Evolutionary conservation across 2,329 filamentous ascomycete genomes (phyloP), one percentile per base, ranked within the genome.

Genomic region (Penicillium sumatraense): DNA sequence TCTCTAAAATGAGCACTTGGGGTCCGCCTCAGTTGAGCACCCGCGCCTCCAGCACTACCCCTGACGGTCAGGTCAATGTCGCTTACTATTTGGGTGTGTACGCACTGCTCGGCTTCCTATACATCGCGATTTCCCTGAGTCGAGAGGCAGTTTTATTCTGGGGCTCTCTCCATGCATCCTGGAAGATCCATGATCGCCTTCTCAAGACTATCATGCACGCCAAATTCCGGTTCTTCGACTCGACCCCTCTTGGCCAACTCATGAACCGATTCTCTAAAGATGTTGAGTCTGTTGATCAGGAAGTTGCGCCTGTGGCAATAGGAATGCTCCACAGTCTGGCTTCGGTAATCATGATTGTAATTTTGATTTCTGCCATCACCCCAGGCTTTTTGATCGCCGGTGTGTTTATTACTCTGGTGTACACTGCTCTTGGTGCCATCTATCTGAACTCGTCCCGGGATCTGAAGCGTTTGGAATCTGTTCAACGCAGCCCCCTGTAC

Each of bases 221-320:
- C 26, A 93, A 92, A 71, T 98, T 99, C 81, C 92, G 90, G 70
- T 99, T 99, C 78, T 99, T 99, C 68, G 95, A 99, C 69, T 89
- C 93, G 1, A 99, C 95, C 0, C 95, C 95, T 2, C 84, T 98
- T 0, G 95, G 95, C 11, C 93, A 97, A 75, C 83, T 99, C 67
- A 98, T 98, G 88, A 99, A 99, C 75, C 87, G 95, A 18, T 99
- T 99, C 78, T 98, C 93, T 72, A 98, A 98, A 75, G 95, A 99
- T 72, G 85, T 99, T 13, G 93, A 99, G 72, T 87, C 92, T 10
- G 83, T 99, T 18, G 95, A 99, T 64, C 95, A 99, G 72, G 95
- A 99, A 73, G 90, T 99, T 54, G 93, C 95, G 0, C 91, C 93
- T 2, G 87, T 96, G 36, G 93, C 95, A 20, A 93, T 98, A 63